These are phyloP conservation scores for Leptodontidium sp. DNA, from an alignment of 2,329 filamentous ascomycete species.

Conservation along the genomic window DNA sequence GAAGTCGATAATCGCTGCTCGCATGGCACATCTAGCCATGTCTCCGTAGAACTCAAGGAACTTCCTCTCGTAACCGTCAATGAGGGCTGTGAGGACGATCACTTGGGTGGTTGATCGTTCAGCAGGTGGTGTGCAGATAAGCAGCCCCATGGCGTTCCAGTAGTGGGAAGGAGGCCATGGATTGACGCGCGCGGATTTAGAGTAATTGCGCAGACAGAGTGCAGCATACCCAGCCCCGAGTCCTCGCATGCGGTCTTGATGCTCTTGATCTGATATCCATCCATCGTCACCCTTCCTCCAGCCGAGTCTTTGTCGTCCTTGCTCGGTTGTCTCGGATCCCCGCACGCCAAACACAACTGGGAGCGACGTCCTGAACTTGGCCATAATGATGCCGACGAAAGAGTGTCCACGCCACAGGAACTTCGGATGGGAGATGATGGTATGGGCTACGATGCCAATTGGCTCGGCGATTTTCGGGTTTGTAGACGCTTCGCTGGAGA, in stretches of 20 bases:
- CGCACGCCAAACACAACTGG: conserved; percentile 87
- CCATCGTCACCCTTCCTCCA: conserved; percentile 65
- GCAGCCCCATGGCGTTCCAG: conserved; percentile 79
- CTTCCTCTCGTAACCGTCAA: conserved; percentile 75
- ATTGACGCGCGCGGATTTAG: conserved; percentile 69
- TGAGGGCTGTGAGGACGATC: conserved; percentile 74
- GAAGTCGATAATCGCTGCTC: conserved; percentile 76
- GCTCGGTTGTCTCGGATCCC: conserved; percentile 76
- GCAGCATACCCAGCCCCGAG: conserved; percentile 86
- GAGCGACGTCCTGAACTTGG: conserved; percentile 83
- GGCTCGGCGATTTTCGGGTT: conserved; percentile 75
- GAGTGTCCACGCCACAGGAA: conserved; percentile 73
- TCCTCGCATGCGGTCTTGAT: conserved; percentile 84
- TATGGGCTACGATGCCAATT: conserved; percentile 78
- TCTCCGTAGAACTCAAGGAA: conserved; percentile 85
- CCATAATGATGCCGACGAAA: conserved; percentile 84
- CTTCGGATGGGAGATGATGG: conserved; percentile 74
- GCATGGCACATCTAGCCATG: conserved; percentile 74
- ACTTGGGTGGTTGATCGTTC: conserved; percentile 78
- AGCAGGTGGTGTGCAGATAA: conserved; percentile 75
- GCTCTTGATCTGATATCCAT: conserved; percentile 74
- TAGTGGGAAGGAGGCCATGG: conserved; percentile 82
- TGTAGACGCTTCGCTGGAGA: conserved; percentile 70
- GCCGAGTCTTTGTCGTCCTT: conserved; percentile 72
- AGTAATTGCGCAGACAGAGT: conserved; percentile 83